phyloP scores from a whole-genome alignment of 768 basidiomycete species.

The Pleurotus djamor region DNA sequence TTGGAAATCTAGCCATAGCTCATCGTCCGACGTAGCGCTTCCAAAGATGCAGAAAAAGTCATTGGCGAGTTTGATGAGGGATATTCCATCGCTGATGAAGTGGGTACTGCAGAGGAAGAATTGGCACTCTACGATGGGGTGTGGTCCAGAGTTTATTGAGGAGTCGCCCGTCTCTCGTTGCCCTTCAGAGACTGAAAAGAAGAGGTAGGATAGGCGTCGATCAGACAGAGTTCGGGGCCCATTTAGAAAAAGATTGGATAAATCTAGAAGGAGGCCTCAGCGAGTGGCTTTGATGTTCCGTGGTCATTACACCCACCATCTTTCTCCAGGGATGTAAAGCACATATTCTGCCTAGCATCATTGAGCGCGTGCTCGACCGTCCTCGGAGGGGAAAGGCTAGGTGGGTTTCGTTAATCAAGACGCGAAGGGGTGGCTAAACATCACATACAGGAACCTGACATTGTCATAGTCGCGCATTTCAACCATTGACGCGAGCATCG shows the following conservation, averaged over 20 bases:
- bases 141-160: not conserved
- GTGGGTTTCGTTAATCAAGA: too few relatives aligned
- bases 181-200: conserved; percentile 34
- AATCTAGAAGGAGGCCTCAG: conserved; percentile 29
- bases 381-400: conserved; percentile 44
- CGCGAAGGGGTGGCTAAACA: not conserved
- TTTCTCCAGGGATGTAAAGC: conserved; percentile 48
- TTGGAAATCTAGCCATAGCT: conserved; percentile 25
- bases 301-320: conserved; percentile 34
- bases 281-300: not conserved
- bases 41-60: conserved; percentile 73
- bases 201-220: conserved; percentile 62
- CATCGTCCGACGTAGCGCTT: conserved; percentile 20
- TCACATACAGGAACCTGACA: conserved; percentile 62
- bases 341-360: conserved; percentile 45
- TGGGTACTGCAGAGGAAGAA: conserved; percentile 76
- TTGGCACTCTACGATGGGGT: conserved; percentile 36
- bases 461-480: conserved; percentile 62
- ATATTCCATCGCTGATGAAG: conserved; percentile 87
- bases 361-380: conserved; percentile 42
- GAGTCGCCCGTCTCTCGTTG: not conserved
- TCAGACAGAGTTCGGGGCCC: conserved; percentile 73
- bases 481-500: conserved; percentile 63
- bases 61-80: conserved; percentile 77
- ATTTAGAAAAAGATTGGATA: conserved; percentile 73